Evolutionary conservation across 768 basidiomycete species (phyloP), one percentile per base, ranked within the genome.

Genomic region (Podaxis sp.): DNA sequence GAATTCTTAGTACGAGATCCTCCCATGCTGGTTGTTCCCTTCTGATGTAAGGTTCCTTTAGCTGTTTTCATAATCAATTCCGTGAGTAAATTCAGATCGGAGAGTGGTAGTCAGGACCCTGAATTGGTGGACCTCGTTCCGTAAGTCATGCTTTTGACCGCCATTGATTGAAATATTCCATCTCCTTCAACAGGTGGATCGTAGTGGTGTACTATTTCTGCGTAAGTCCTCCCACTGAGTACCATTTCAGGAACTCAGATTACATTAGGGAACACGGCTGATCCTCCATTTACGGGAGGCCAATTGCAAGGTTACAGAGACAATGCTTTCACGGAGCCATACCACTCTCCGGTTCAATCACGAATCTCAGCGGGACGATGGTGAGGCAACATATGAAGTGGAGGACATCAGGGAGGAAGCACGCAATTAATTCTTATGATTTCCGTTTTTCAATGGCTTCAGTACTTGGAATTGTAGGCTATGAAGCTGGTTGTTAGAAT

Each of bases 1-100:
- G 44, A 7, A 1, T 46, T 46, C 10, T 46, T 46, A 20, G 44
- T 22, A 46, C 1, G n/a, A 20, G 1, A n/a, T 20, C 15, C 20
- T n/a, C 7, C 15, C 3, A 46, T 46, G 33, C 33, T 8, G 10
- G 28, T 33, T 10, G 33, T 33, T 8, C 1, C 8, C 2, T 33
- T 33, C 30, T 33, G 30, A 33, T 33, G 33, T 8, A 10, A 10
- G 10, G 8, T 33, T 33, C 33, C 8, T 2, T 33, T 33, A 33
- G 33, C 10, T 2, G 0, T 33, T 33, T 33, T 33, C 8, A 33
- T 33, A 33, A 33, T 30, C 28, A 7, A 1, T 30, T 30, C 6
- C 6, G 28, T 6, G 6, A 7, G 0, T 30, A 1, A 0, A 30
- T 30, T 30, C 0, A 7, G 5, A 28, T 0, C 4, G 5, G 0